phyloP scores from a whole-genome alignment of 2,329 filamentous ascomycete species.

The Periconia digitata region DNA sequence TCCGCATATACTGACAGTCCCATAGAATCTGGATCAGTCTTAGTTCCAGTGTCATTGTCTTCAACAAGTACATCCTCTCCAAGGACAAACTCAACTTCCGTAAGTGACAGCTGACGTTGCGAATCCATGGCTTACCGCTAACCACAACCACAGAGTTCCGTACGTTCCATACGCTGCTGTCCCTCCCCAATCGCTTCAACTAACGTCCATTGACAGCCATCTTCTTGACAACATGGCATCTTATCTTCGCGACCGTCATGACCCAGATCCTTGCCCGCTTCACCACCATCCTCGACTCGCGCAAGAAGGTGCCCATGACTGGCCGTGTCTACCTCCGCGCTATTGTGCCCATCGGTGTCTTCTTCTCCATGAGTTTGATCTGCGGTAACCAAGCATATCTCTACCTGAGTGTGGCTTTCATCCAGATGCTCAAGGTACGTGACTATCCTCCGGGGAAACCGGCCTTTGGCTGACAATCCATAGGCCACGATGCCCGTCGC shows the following conservation, averaged over 20 bases:
- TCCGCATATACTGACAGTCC: constrained; percentile 20
- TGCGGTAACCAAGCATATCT: constrained; percentile 95
- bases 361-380: constrained; percentile 95
- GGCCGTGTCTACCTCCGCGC: constrained; percentile 88
- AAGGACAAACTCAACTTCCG: constrained; percentile 70
- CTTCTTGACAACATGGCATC: constrained; percentile 86
- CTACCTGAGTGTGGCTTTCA: constrained; percentile 93
- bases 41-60: constrained; percentile 92
- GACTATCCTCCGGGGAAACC: no score
- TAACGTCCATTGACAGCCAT: constrained; percentile 58
- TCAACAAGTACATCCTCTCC: constrained; percentile 98
- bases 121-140: constrained; percentile 20
- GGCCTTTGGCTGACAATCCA: constrained; percentile 12
- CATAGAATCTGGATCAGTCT: constrained; percentile 85
- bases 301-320: constrained; percentile 97
- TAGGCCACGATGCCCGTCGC: constrained; percentile 93
- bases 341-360: constrained; percentile 91
- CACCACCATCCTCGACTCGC: constrained; percentile 85
- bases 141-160: constrained; percentile 47
- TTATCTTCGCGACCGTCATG: constrained; percentile 89
- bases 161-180: constrained; percentile 34
- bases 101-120: constrained; percentile 50
- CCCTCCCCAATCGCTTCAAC: constrained; percentile 27
- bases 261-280: constrained; percentile 91
- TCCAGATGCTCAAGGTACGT: constrained; percentile 98